Conservation (phyloP, 2,329 filamentous ascomycete species). For the Trichoderma harzianum region DNA sequence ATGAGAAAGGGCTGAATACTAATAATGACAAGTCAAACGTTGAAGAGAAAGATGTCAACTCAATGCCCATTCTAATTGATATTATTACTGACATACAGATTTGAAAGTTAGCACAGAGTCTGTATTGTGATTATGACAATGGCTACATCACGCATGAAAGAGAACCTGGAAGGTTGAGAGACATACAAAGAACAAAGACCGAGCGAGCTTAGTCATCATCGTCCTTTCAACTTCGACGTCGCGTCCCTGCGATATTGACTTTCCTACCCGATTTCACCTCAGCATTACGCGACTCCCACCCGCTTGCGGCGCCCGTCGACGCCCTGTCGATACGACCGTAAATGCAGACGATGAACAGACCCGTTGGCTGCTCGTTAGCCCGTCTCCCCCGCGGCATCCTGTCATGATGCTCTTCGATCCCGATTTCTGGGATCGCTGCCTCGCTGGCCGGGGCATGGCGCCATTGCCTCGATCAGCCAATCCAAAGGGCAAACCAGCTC, state of each 20-base stretch:
- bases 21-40: background rate
- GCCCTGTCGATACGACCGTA: background rate
- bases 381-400: background rate
- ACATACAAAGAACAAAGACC: background rate
- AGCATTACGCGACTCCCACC: background rate
- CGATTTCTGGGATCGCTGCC: slow-evolving; percentile 7
- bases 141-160: background rate
- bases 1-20: background rate
- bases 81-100: background rate
- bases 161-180: background rate
- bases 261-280: background rate
- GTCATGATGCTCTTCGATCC: slow-evolving; percentile 8
- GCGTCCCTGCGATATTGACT: background rate
- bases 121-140: background rate
- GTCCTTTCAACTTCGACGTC: background rate
- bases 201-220: background rate
- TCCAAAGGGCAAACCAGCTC: background rate
- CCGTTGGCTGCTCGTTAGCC: slow-evolving; percentile 2
- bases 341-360: slow-evolving; percentile 1
- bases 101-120: background rate
- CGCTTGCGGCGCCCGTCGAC: background rate
- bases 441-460: background rate
- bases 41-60: background rate
- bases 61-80: background rate
- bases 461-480: background rate